Evolutionary conservation across 2,329 filamentous ascomycete genomes (phyloP).

Genomic region (Aspergillus sergii): DNA sequence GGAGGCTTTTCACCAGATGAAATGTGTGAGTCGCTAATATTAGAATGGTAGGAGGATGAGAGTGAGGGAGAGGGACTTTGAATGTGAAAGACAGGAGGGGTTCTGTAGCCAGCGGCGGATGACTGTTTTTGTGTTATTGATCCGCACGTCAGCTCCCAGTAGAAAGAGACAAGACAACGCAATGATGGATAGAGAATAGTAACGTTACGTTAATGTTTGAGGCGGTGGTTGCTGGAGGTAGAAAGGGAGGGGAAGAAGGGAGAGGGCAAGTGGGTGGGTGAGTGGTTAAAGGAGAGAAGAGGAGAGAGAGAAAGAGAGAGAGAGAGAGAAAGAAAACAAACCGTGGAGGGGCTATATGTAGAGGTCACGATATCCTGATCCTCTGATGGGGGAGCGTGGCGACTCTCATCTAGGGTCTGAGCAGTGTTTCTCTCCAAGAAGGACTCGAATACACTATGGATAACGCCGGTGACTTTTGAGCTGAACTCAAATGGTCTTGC

Average conservation of each 20-base stretch:
- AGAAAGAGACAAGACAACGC: background rate
- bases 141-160: background rate
- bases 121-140: background rate
- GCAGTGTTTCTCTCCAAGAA: slow-evolving; percentile 12
- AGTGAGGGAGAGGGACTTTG: background rate
- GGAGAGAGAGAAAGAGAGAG: background rate
- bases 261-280: too few relatives aligned
- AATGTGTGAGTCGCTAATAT: background rate
- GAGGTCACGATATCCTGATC: background rate
- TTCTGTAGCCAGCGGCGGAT: background rate
- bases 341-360: background rate
- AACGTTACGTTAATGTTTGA: background rate
- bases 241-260: background rate
- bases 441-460: slow-evolving; percentile 17
- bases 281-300: too few relatives aligned
- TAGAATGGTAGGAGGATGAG: background rate
- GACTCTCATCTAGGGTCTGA: slow-evolving; percentile 19
- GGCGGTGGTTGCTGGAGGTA: background rate
- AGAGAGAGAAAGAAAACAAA: background rate
- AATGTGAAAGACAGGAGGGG: slow-evolving; percentile 2
- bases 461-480: slow-evolving; percentile 12
- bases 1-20: background rate
- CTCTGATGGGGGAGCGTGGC: slow-evolving; percentile 21
- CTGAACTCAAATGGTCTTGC: background rate
- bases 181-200: background rate